Percentiles rank a stretch among this genome's conserved stretches.
phyloP scores from a whole-genome alignment of 2,329 filamentous ascomycete species.

The Trichoderma sp. region DNA sequence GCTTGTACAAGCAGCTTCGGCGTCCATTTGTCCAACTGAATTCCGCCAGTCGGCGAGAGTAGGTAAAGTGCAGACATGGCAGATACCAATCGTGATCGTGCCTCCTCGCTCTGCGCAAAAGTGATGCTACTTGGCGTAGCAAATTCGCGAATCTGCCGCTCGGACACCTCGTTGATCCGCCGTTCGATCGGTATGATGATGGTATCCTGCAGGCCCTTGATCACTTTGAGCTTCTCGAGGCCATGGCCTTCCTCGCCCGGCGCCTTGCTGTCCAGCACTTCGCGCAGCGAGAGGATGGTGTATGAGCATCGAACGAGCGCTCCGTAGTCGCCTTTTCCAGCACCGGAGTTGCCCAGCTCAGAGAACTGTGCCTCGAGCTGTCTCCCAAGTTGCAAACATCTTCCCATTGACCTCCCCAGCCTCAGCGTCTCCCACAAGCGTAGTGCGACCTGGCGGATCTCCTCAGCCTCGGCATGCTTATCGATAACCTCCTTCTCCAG shows the following conservation, averaged over 20 bases:
- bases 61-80: slow-evolving; percentile 79
- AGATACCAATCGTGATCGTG: slow-evolving; percentile 71
- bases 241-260: slow-evolving; percentile 76
- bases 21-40: slow-evolving; percentile 59
- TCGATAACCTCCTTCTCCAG: slow-evolving; percentile 84
- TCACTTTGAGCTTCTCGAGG: slow-evolving; percentile 72
- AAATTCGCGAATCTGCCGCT: slow-evolving; percentile 83
- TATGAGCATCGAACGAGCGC: slow-evolving; percentile 82
- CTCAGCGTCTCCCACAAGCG: slow-evolving; percentile 80
- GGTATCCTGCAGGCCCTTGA: slow-evolving; percentile 70
- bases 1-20: slow-evolving; percentile 75
- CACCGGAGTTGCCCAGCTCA: slow-evolving; percentile 56
- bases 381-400: slow-evolving; percentile 79
- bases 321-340: slow-evolving; percentile 71
- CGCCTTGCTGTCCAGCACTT: slow-evolving; percentile 69
- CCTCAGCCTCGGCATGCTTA: slow-evolving; percentile 83
- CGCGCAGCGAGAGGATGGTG: slow-evolving; percentile 75
- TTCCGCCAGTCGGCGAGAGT: slow-evolving; percentile 68
- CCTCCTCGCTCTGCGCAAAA: slow-evolving; percentile 71
- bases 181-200: slow-evolving; percentile 74
- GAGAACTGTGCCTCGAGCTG: slow-evolving; percentile 85
- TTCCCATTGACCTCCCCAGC: slow-evolving; percentile 73
- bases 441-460: slow-evolving; percentile 76
- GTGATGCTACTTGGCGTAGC: slow-evolving; percentile 64
- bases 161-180: slow-evolving; percentile 71